Base-by-base conservation (phyloP, 306 rosid species). In the Delonix regia region DNA sequence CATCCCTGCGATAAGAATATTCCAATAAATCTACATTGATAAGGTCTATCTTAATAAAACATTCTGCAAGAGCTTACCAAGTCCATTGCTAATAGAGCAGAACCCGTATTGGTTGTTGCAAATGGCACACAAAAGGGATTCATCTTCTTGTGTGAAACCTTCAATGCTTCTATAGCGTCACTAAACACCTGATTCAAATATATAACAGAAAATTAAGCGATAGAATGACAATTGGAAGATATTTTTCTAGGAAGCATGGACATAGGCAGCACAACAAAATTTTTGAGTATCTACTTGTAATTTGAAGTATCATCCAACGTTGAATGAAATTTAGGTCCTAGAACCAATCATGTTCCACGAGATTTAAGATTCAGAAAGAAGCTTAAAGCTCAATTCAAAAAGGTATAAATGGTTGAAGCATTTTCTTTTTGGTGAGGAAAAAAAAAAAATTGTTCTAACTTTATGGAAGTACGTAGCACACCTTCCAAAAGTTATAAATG, bases 51-150 rank as follows among this genome's bases (percentile, higher is more conserved):
- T 4, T 5, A 5, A 57, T 25, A 18, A 57, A 57, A 8, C 4
- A 25, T 57, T 57, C 15, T 47, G 62, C 19, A 74, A 11, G 7
- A 66, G 68, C 88, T 71, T 55, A 90, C 95, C 91, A 88, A 76
- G 80, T 90, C 96, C 86, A 86, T 88, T 38, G 93, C 96, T 9
- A 90, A 88, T 85, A 88, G 74, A 75, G 96, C 93, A 75, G 93
- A 90, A 69, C 96, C 96, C 85, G 87, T 88, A 42, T 90, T 90
- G 45, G 96, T 88, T 49, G 93, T 88, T 45, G 93, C 88, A 62
- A 87, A 90, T 39, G 96, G 96, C 28, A 87, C 84, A 25, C 91
- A 88, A 81, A 90, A 90, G 34, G 96, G 96, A 87, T 87, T 90
- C 90, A 90, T 87, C 90, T 90, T 90, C 91, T 74, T 90, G 60